Evolutionary conservation across 306 rosid species (phyloP).

Genomic region (Pterocarpus macrocarpus): DNA sequence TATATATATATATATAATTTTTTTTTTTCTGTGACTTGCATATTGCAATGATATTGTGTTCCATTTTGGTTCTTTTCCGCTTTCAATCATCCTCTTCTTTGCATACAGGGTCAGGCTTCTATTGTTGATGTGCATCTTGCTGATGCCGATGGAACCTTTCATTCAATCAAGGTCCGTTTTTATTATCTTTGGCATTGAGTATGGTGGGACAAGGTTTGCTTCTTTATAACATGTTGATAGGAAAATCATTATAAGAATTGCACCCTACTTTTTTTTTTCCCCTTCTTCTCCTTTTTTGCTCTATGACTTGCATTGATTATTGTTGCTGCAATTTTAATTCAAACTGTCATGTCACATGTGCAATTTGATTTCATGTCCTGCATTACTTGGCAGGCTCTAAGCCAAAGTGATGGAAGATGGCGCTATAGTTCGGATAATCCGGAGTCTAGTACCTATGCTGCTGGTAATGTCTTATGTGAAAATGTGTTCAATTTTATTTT

Average conservation of each 20-base stretch:
- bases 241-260: conserved; percentile 24
- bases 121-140: conserved; percentile 70
- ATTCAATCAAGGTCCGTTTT: conserved; percentile 78
- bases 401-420: conserved; percentile 99
- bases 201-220: conserved; percentile 28
- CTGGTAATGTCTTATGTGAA: conserved; percentile 69
- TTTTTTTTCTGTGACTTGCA: conserved; percentile 1
- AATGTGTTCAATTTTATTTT: conserved; percentile 27
- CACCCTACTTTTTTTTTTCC: no score
- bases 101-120: conserved; percentile 73
- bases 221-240: not conserved
- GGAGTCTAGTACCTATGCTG: conserved; percentile 96
- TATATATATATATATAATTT: not conserved
- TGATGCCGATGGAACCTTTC: conserved; percentile 82
- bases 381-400: conserved; percentile 75
- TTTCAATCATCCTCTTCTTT: conserved; percentile 29
- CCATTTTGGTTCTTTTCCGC: conserved; percentile 29
- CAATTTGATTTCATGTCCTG: conserved; percentile 42
- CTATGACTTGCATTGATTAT: not conserved
- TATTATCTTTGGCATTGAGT: conserved; percentile 7
- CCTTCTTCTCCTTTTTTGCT: not conserved
- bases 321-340: conserved; percentile 3
- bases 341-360: not conserved
- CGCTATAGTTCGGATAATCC: conserved; percentile 90
- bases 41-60: conserved; percentile 25